Evolutionary conservation across 352 stramenopile species (phyloP), one percentile per base, ranked within the genome.

Genomic region (Phytophthora aleatoria): DNA sequence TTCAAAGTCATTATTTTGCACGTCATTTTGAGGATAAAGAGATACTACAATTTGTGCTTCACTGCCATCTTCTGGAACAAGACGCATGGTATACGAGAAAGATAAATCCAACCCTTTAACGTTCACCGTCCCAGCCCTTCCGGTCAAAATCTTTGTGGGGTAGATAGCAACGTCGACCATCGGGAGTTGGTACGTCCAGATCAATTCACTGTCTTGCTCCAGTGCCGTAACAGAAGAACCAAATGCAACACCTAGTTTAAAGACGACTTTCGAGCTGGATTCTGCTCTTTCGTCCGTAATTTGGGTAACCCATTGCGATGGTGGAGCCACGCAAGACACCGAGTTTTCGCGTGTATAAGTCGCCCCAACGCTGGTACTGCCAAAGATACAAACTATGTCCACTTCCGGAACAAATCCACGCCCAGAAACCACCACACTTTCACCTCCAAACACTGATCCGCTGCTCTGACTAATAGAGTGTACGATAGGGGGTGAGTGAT

Each of bases 381-480:
- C 72, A 45, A 83, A 81, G 0, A 36, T 10, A 27, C 75, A 81
- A 24, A 60, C 49, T 28, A 71, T 63, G 8, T 49, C 47, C 16
- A 76, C 11, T 11, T 55, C 67, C 0, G 60, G 13, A 28, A 71
- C 48, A 42, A 78, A 84, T 11, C 51, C 38, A 38, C 15, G 12
- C 5, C 69, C 73, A 49, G 44, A 6, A 35, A 80, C 12, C 0
- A 71, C 15, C 6, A 73, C 45, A 1, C 61, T 41, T 15, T 84
- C 64, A 15, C 73, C 70, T 12, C 76, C 73, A 42, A 73, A 70
- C 1, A 79, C 16, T 6, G 62, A 71, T 13, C 76, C 70, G 42
- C 57, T 65, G 5, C 12, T 80, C 5, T 27, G 47, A 15, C 33
- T 67, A 2, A 59, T 9, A 2, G 36, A 50, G 3, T 54, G 2